Evolutionary conservation across 2,329 filamentous ascomycete species (phyloP).

Genomic region (Aspergillus bombycis): DNA sequence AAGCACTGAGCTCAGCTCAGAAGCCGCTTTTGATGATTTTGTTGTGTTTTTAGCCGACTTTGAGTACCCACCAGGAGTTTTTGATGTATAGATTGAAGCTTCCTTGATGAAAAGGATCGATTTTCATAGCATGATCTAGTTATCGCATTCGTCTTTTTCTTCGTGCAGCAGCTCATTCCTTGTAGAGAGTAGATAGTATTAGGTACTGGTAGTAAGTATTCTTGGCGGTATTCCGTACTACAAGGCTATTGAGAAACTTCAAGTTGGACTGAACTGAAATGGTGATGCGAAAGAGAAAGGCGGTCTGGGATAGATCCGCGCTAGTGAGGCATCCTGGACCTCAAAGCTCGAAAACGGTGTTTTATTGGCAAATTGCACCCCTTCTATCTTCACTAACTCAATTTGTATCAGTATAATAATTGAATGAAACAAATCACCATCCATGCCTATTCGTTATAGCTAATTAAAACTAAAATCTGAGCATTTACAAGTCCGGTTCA

Average conservation of each 20-base stretch:
- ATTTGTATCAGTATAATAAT: not conserved
- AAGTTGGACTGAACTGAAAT: too few relatives aligned
- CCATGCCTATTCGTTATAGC: not conserved
- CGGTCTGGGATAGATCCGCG: not conserved
- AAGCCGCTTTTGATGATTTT: not conserved
- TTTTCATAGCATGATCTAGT: not conserved
- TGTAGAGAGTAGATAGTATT: not conserved
- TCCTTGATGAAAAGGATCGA: not conserved
- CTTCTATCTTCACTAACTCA: not conserved
- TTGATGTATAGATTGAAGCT: slow-evolving; percentile 3
- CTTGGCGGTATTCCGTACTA: too few relatives aligned
- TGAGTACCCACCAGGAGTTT: slow-evolving; percentile 2
- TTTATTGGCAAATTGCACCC: not conserved
- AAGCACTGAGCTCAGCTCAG: slow-evolving; percentile 48
- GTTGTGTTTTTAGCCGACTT: slow-evolving; percentile 5
- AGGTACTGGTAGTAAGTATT: too few relatives aligned
- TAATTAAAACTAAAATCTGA: not conserved
- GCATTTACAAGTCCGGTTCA: not conserved
- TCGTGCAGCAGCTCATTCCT: not conserved
- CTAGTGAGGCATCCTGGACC: not conserved
- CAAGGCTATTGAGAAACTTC: too few relatives aligned
- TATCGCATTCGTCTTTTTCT: not conserved
- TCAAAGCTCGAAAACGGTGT: not conserved
- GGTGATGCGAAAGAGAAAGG: not conserved
- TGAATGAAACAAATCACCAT: not conserved